Evolutionary conservation across 805 yeast genomes (phyloP).

Genomic region (Sugiyamaella smithiae): DNA sequence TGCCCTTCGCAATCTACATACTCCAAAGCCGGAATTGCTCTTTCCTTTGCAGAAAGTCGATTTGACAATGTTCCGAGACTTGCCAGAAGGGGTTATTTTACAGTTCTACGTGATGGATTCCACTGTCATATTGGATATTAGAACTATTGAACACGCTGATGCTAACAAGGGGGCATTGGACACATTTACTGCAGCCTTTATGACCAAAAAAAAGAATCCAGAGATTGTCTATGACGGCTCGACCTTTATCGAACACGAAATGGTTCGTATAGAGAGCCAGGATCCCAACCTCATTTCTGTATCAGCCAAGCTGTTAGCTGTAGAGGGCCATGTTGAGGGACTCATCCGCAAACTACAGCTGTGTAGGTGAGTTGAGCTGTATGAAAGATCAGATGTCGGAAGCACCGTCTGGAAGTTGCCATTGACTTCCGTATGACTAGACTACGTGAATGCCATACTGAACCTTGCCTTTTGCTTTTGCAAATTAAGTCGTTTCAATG

Average conservation of each 20-base stretch:
- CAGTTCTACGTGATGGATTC: constrained; percentile 25
- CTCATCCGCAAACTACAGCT: constrained; percentile 36
- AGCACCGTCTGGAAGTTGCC: too few relatives aligned
- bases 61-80: constrained; percentile 9
- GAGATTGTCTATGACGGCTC: constrained; percentile 17
- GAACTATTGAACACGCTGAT: constrained; percentile 15
- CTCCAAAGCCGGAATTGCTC: constrained; percentile 13
- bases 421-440: neutral
- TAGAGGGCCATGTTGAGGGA: constrained; percentile 23
- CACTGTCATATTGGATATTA: constrained; percentile 21
- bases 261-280: constrained; percentile 25
- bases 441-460: constrained; percentile 18
- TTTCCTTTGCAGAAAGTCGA: constrained; percentile 17
- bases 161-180: constrained; percentile 3
- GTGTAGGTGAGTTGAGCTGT: constrained; percentile 42
- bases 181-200: constrained; percentile 6
- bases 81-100: constrained; percentile 19
- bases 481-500: constrained; percentile 24
- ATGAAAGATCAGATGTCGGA: too few relatives aligned
- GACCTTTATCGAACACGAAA: constrained; percentile 22
- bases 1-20: constrained; percentile 12
- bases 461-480: constrained; percentile 23
- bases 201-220: constrained; percentile 5
- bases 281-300: constrained; percentile 28
- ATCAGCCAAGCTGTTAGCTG: constrained; percentile 23